A percentile compares a stretch with the other conserved stretches of the same genome.
phyloP scores from a whole-genome alignment of 805 yeast species.

The Ogataea nitratoaversa region DNA sequence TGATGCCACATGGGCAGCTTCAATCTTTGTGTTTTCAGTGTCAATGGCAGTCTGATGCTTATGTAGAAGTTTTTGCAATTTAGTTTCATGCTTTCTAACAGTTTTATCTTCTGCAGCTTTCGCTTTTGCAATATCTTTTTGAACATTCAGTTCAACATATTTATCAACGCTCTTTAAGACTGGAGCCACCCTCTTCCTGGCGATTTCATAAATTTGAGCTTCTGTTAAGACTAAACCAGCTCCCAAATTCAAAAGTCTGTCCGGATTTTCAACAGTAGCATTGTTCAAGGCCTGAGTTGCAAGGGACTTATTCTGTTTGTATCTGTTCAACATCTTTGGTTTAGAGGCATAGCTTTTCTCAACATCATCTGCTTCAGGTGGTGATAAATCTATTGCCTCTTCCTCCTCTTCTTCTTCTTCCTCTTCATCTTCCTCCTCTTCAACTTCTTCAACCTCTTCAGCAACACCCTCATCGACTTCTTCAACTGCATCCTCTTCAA shows the following conservation, averaged over 20 bases:
- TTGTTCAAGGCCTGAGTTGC: conserved; percentile 44
- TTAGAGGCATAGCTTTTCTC: conserved; percentile 38
- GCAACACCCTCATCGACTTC: conserved; percentile 8
- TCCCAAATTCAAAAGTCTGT: conserved; percentile 47
- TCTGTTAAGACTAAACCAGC: conserved; percentile 52
- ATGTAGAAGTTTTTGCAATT: conserved; percentile 34
- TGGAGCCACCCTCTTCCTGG: conserved; percentile 52
- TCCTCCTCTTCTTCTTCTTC: conserved; percentile 24
- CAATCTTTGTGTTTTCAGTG: conserved; percentile 35
- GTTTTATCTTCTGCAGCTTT: conserved; percentile 36
- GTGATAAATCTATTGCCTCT: conserved; percentile 22
- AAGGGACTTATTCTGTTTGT: conserved; percentile 44
- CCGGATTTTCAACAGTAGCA: conserved; percentile 42
- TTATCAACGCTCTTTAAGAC: conserved; percentile 47
- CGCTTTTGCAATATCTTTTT: conserved; percentile 37
- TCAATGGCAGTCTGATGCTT: conserved; percentile 36
- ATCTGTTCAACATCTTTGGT: conserved; percentile 45
- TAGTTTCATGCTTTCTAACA: conserved; percentile 27
- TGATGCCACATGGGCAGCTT: conserved; percentile 21
- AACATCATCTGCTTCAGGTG: conserved; percentile 33
- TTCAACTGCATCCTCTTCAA: conserved; percentile 13
- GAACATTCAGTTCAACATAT: conserved; percentile 40
- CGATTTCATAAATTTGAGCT: conserved; percentile 51
- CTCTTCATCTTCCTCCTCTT: conserved; percentile 22
- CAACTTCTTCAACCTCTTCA: conserved; percentile 6